Conservation (phyloP, 2,329 filamentous ascomycete genomes). For the Pyrenochaeta sp. region DNA sequence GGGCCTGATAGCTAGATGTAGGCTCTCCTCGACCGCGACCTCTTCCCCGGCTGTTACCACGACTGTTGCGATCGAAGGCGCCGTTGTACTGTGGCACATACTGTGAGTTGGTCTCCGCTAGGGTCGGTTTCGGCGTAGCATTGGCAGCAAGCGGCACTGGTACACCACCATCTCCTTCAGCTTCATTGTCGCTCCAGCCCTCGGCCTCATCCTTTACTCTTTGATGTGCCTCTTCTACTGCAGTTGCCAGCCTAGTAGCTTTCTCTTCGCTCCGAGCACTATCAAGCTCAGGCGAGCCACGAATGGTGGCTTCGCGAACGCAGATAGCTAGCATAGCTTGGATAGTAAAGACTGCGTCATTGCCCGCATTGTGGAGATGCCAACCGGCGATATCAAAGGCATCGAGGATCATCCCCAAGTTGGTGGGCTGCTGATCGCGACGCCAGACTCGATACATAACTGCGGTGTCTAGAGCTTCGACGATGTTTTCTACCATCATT, state of each 20-base stretch:
- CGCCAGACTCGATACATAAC: conserved; percentile 72
- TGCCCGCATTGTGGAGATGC: conserved; percentile 85
- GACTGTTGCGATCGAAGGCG: not conserved
- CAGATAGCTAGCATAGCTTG: conserved; percentile 74
- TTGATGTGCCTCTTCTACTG: conserved; percentile 40
- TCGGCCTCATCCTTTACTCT: conserved; percentile 52
- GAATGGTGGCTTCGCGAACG: conserved; percentile 53
- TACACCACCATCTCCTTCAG: conserved; percentile 47
- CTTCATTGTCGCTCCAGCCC: conserved; percentile 50
- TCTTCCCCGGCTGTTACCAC: conserved; percentile 8
- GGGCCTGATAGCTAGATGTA: not conserved
- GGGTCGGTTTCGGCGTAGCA: conserved; percentile 1
- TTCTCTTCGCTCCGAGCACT: conserved; percentile 31
- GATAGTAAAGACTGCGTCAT: conserved; percentile 83
- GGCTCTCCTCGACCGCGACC: conserved; percentile 6
- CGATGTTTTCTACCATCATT: conserved; percentile 61
- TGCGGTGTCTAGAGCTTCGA: conserved; percentile 77
- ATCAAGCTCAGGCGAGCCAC: conserved; percentile 38
- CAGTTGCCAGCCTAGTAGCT: conserved; percentile 30
- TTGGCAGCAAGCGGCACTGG: conserved; percentile 31
- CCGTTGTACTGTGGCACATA: conserved; percentile 8
- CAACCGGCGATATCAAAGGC: conserved; percentile 69
- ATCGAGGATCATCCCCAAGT: conserved; percentile 68
- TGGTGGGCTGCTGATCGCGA: conserved; percentile 61
- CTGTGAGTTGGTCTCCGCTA: not conserved